phyloP scores from a whole-genome alignment of 768 basidiomycete species.

The Roridomyces roridus region DNA sequence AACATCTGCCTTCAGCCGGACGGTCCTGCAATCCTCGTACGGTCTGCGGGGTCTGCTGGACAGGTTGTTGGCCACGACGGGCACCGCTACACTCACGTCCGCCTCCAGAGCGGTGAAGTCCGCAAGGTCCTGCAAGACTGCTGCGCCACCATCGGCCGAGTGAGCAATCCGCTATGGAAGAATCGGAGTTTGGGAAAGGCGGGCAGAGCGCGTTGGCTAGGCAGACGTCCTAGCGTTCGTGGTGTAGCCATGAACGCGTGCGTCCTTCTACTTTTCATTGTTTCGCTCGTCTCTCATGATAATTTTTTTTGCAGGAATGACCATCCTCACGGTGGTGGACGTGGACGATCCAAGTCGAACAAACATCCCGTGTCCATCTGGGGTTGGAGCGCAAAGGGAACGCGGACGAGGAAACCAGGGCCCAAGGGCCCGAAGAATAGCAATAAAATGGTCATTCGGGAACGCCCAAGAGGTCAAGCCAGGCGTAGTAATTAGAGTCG shows the following conservation, averaged over 20 bases:
- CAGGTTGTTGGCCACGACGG: constrained; percentile 83
- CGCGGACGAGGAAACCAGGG: constrained; percentile 90
- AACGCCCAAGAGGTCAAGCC: constrained; percentile 78
- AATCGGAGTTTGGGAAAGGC: constrained; percentile 89
- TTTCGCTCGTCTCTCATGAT: neutral
- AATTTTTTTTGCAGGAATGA: constrained; percentile 60
- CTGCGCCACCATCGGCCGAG: constrained; percentile 88
- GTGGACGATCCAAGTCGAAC: constrained; percentile 97
- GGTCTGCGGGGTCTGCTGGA: constrained; percentile 88
- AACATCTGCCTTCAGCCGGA: constrained; percentile 77
- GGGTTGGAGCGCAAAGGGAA: constrained; percentile 94
- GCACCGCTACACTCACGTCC: constrained; percentile 77
- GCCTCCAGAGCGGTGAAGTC: constrained; percentile 92
- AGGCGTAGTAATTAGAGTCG: constrained; percentile 46
- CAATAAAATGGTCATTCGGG: constrained; percentile 88
- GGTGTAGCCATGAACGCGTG: constrained; percentile 98
- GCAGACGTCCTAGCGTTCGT: constrained; percentile 82
- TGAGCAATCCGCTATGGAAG: constrained; percentile 92
- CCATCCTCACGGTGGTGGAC: constrained; percentile 97
- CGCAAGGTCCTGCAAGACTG: constrained; percentile 83
- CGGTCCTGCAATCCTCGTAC: constrained; percentile 83
- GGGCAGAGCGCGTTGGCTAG: constrained; percentile 87
- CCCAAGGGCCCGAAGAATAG: constrained; percentile 89
- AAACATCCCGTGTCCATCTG: constrained; percentile 92
- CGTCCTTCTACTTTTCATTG: constrained; percentile 37